Evolutionary conservation across 2,329 filamentous ascomycete genomes (phyloP), one percentile per base, ranked within the genome.

Genomic region (Zymoseptoria pseudotritici): DNA sequence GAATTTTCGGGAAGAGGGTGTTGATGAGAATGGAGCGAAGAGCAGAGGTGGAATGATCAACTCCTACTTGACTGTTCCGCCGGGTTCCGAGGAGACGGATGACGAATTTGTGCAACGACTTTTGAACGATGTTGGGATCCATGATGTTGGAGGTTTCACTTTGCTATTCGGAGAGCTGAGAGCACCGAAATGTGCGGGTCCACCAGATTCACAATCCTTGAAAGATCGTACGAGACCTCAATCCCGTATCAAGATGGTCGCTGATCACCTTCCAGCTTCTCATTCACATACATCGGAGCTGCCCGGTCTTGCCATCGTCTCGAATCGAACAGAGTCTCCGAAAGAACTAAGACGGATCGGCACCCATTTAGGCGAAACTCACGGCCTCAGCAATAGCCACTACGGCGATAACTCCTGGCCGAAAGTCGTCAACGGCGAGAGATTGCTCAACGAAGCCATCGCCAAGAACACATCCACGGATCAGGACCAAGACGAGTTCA

Each of bases 141-240:
- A 80, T 61, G 79, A 83, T 61, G 83, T 86, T 0, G 85, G 85
- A 1, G 85, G 85, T 0, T 87, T 87, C 70, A 86, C 82, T 62
- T 73, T 87, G 7, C 77, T 84, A 2, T 86, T 84, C 69, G 85
- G 85, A 0, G 74, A 78, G 56, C 70, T 85, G 24, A 17, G 69
- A 70, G 46, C 57, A 22, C 59, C 57, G 29, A 54, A 52, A n/a
- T 6, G 36, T n/a, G 5, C 36, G 0, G 6, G 36, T n/a, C 36
- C 17, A 46, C n/a, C 36, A 29, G 8, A 51, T 46, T 58, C 62
- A 51, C 3, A 24, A 24, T 24, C 22, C 22, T 24, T 24, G 4
- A 60, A 61, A 60, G 55, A 24, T 21, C 49, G 56, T 61, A 50
- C 56, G 29, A n/a, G 36, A 22, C 26, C 51, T 29, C 22, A 57